A percentile compares a stretch with the other conserved stretches of the same genome.
phyloP scores from a whole-genome alignment of 2,329 filamentous ascomycete genomes.

The Ceratocystis eucalypticola region DNA sequence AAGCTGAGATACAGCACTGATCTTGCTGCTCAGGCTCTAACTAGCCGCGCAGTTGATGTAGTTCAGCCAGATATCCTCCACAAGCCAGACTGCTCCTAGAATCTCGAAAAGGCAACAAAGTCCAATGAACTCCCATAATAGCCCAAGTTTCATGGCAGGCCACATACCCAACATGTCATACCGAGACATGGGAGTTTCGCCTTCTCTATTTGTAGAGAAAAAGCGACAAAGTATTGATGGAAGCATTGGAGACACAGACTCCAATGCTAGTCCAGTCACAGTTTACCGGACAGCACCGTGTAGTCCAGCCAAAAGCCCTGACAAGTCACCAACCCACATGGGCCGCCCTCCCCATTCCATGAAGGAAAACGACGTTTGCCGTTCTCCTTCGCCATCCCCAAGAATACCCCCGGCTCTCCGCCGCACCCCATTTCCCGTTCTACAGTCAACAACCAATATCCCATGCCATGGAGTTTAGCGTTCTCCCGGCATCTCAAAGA shows the following conservation, averaged over 20 bases:
- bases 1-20: constrained; percentile 3
- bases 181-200: background rate
- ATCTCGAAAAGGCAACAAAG: background rate
- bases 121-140: background rate
- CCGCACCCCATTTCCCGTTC: background rate
- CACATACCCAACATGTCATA: background rate
- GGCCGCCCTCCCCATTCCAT: background rate
- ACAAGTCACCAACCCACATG: constrained; percentile 6
- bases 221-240: constrained; percentile 9
- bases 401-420: constrained; percentile 11
- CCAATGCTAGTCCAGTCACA: constrained; percentile 2
- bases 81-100: background rate
- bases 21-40: background rate
- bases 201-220: constrained; percentile 16
- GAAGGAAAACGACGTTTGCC: background rate
- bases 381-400: constrained; percentile 13
- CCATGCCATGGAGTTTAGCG: constrained; percentile 8
- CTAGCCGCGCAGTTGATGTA: background rate
- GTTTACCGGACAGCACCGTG: constrained; percentile 14
- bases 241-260: constrained; percentile 11
- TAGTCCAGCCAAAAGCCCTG: constrained; percentile 13
- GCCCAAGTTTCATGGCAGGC: background rate
- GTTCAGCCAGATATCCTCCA: background rate
- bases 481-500: constrained; percentile 6
- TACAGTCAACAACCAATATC: constrained; percentile 14